Evolutionary conservation across 1,284 basidiomycete genomes (phyloP).

Genomic region (Microbotryomycetes sp.): DNA sequence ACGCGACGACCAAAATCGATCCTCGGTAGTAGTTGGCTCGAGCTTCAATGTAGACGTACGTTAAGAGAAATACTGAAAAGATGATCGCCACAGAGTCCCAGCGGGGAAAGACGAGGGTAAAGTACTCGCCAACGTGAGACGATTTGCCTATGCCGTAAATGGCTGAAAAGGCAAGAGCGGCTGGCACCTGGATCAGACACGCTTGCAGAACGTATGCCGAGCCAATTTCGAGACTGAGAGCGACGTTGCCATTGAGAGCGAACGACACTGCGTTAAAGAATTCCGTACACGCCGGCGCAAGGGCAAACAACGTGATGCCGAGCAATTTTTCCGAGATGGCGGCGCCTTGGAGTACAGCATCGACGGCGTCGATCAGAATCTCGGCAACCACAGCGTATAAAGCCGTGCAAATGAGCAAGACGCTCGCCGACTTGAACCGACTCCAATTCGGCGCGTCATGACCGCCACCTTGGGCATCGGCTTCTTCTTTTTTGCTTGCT

Average conservation of each 20-base stretch:
- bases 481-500: background rate
- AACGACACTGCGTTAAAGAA: conserved; percentile 99
- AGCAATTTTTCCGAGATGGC: conserved; percentile 97
- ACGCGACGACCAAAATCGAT: conserved; percentile 85
- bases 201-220: conserved; percentile 98
- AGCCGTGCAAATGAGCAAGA: conserved; percentile 79
- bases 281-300: conserved; percentile 98
- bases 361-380: conserved; percentile 89
- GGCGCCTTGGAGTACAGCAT: conserved; percentile 85
- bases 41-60: conserved; percentile 98
- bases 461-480: conserved; percentile 48
- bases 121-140: conserved; percentile 60
- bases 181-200: conserved; percentile 93
- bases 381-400: conserved; percentile 98
- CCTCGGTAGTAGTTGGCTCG: conserved; percentile 95
- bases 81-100: conserved; percentile 98
- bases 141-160: conserved; percentile 71
- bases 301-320: conserved; percentile 89
- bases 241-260: conserved; percentile 93
- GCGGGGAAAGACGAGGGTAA: conserved; percentile 96
- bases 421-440: conserved; percentile 71
- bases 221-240: conserved; percentile 98
- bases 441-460: conserved; percentile 98
- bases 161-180: conserved; percentile 97
- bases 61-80: conserved; percentile 71